Conservation (phyloP, 2,329 filamentous ascomycete genomes). For the Epichloe sibirici region DNA sequence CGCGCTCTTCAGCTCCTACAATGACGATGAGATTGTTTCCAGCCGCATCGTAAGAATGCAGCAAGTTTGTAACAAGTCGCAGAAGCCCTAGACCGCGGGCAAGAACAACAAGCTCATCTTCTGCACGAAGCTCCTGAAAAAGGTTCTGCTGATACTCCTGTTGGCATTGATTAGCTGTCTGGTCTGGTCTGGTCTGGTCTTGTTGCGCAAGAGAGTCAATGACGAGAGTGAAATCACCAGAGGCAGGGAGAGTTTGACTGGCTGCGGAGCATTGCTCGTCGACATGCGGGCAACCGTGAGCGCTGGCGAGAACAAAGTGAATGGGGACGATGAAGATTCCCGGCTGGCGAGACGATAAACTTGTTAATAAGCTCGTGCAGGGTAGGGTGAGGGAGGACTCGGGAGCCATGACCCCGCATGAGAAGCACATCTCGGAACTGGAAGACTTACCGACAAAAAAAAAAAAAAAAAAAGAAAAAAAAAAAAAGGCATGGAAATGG, state of each 20-base stretch:
- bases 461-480: background rate
- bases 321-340: background rate
- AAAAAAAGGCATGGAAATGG: background rate
- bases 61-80: conserved; percentile 84
- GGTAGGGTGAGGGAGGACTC: too few relatives aligned
- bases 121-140: conserved; percentile 76
- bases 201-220: background rate
- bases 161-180: background rate
- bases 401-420: too few relatives aligned
- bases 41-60: conserved; percentile 92
- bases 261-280: conserved; percentile 43
- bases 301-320: background rate
- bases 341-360: too few relatives aligned
- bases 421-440: background rate
- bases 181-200: too few relatives aligned
- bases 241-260: conserved; percentile 72
- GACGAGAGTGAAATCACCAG: conserved; percentile 15
- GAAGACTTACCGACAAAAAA: background rate
- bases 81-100: conserved; percentile 86
- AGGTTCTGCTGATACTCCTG: conserved; percentile 88
- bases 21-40: conserved; percentile 87
- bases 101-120: conserved; percentile 89
- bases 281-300: conserved; percentile 31
- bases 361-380: too few relatives aligned
- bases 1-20: conserved; percentile 79